phyloP scores from a whole-genome alignment of 768 basidiomycete species.

The Flagelloscypha sp. region DNA sequence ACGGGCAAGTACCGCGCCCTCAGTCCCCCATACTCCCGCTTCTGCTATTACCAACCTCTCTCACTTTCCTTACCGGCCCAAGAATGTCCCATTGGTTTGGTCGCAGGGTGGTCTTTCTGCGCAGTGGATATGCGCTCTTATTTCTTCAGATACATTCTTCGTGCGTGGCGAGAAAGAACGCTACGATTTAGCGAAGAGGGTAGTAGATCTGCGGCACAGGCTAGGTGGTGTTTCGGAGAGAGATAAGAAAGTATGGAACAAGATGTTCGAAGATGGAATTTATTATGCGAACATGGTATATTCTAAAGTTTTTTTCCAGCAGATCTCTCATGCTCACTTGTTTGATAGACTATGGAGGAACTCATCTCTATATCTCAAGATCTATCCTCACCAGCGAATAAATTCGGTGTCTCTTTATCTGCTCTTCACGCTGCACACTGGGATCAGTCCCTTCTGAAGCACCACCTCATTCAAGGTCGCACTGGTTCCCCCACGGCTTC shows the following conservation, averaged over 20 bases:
- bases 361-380: slow-evolving; percentile 68
- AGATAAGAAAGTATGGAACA: slow-evolving; percentile 65
- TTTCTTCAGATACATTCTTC: slow-evolving; percentile 77
- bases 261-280: slow-evolving; percentile 68
- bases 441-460: slow-evolving; percentile 62
- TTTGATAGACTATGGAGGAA: slow-evolving; percentile 66
- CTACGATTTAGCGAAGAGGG: slow-evolving; percentile 67
- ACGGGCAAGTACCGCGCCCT: too few species aligned
- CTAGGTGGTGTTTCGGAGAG: slow-evolving; percentile 41
- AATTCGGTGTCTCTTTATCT: slow-evolving; percentile 58
- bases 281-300: slow-evolving; percentile 83
- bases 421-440: slow-evolving; percentile 75
- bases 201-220: slow-evolving; percentile 66
- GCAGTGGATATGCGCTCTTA: slow-evolving; percentile 61
- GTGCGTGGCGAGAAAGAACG: slow-evolving; percentile 69
- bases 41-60: slow-evolving; percentile 9
- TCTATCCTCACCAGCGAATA: slow-evolving; percentile 60
- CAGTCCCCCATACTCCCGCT: too few species aligned
- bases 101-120: slow-evolving; percentile 66
- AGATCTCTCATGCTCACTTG: slow-evolving; percentile 7
- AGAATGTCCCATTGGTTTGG: slow-evolving; percentile 56
- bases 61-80: slow-evolving; percentile 12
- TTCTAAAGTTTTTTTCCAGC: slow-evolving; percentile 2
- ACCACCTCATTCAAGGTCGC: slow-evolving; percentile 41
- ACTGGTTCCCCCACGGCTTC: slow-evolving; percentile 25